Evolutionary conservation across 116 monocot species (phyloP), one percentile per base, ranked within the genome.

Genomic region (Zostera marina): DNA sequence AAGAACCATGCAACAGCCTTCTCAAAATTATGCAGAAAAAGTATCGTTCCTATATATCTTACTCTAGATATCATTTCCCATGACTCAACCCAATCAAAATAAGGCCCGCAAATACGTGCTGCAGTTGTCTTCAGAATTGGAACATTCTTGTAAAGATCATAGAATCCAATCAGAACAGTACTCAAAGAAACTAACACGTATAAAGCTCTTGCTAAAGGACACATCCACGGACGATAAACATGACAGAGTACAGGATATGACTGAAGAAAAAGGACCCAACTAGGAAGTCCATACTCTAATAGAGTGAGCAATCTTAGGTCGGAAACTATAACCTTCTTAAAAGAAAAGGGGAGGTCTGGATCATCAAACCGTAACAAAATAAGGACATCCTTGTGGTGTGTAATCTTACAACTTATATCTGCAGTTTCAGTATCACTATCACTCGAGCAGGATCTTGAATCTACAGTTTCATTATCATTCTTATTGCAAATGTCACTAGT

Each of bases 31-130:
- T 96, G 89, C 25, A 96, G 74, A 68, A 96, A 96, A 56, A 96
- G 76, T 85, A 96, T 96, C 1, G 96, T 96, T 54, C 96, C 96
- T 60, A 96, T 62, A 74, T 88, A 96, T n/a, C 64, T 82, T 19
- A 96, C 76, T 52, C 96, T 80, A 8, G 96, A 96, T 61, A 89
- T 74, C 96, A 96, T 96, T 71, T 96, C 96, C 96, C 85, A 96
- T 15, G 75, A 83, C 68, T 96, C 90, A 67, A 96, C 82, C 89
- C 89, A 96, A 41, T 85, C 79, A 73, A 89, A 96, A 49, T 89
- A 80, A 14, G 96, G 96, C 4, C 96, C 96, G 76, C 85, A 89
- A 56, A 96, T 66, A 47, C 69, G 69, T 64, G 89, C 80, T 52
- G 82, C 96, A 61, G 89, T 85, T 68, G 80, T 76, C 63, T 89